Conservation (phyloP, 306 rosid genomes). For the Dryas alaskensis region DNA sequence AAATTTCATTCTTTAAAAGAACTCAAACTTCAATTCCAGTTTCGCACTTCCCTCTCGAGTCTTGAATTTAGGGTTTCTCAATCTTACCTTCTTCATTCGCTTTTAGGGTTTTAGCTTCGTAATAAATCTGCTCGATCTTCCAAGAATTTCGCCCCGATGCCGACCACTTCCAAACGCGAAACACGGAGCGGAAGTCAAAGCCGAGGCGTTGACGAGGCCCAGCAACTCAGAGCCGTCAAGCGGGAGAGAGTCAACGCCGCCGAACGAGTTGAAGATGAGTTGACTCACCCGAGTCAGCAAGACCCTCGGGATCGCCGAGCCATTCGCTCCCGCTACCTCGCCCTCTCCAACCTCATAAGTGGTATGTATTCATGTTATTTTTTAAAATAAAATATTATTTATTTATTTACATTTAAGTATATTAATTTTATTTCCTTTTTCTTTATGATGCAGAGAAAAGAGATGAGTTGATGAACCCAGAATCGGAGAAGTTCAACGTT, state of each 20-base stretch:
- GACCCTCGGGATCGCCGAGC: conserved; percentile 49
- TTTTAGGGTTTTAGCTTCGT: neutral
- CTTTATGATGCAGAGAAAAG: conserved; percentile 46
- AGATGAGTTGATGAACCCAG: conserved; percentile 48
- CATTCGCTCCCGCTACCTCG: conserved; percentile 60
- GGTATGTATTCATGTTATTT: conserved; percentile 26
- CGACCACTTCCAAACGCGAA: conserved; percentile 2
- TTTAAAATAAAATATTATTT: neutral
- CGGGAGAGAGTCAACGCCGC: conserved; percentile 32
- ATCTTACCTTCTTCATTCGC: too few relatives aligned
- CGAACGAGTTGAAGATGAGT: conserved; percentile 17
- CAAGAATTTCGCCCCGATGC: conserved; percentile 2
- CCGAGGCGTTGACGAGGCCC: conserved; percentile 1
- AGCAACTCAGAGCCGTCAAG: conserved; percentile 36
- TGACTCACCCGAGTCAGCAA: conserved; percentile 25
- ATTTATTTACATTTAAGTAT: neutral
- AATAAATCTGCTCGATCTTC: neutral
- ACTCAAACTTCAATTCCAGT: neutral
- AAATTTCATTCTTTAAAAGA: neutral
- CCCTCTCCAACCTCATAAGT: conserved; percentile 49
- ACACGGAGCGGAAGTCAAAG: neutral
- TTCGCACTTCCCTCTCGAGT: neutral
- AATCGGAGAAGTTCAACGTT: conserved; percentile 46
- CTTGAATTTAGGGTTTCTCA: conserved; percentile 11
- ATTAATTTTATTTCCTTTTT: neutral